A percentile compares a stretch with the other conserved stretches of the same genome.
Conservation (phyloP, 495 filamentous ascomycete species). For the Penicillium manginii region DNA sequence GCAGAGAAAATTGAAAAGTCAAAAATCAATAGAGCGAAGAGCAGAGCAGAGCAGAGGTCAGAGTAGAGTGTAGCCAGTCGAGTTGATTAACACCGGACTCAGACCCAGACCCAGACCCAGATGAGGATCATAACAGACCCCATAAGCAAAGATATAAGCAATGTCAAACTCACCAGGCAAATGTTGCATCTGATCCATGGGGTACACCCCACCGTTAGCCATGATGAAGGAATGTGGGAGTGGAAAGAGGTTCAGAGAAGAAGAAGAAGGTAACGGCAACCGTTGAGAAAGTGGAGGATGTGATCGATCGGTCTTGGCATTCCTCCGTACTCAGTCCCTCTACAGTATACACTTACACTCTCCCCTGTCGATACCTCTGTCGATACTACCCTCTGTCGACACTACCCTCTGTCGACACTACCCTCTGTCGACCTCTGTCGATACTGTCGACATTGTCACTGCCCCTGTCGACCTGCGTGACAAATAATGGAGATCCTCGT, state of each 20-base stretch:
- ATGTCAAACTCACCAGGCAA: conserved; percentile 23
- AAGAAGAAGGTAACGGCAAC: not conserved
- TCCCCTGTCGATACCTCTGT: not conserved
- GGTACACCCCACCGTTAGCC: conserved; percentile 32
- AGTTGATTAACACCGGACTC: too few species aligned
- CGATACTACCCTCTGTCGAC: too few species aligned
- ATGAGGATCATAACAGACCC: not conserved
- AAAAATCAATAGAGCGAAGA: not conserved
- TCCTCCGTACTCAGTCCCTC: too few species aligned
- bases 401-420: too few species aligned
- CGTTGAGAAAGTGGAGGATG: conserved; percentile 1
- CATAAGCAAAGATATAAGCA: too few species aligned
- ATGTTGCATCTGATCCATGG: conserved; percentile 30
- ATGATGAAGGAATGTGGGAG: conserved; percentile 13
- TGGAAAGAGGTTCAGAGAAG: conserved; percentile 1
- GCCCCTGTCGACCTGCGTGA: not conserved
- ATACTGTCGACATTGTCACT: not conserved
- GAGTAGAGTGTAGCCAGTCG: too few species aligned
- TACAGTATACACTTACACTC: not conserved
- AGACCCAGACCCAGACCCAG: too few species aligned
- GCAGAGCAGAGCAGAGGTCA: not conserved
- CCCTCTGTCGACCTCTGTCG: not conserved
- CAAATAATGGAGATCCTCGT: conserved; percentile 55
- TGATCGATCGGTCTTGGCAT: conserved; percentile 3
- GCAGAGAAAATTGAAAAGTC: not conserved